These are phyloP conservation scores for Magnusiomyces paraingens DNA, from an alignment of 1,139 yeast species.

Conservation along the genomic window DNA sequence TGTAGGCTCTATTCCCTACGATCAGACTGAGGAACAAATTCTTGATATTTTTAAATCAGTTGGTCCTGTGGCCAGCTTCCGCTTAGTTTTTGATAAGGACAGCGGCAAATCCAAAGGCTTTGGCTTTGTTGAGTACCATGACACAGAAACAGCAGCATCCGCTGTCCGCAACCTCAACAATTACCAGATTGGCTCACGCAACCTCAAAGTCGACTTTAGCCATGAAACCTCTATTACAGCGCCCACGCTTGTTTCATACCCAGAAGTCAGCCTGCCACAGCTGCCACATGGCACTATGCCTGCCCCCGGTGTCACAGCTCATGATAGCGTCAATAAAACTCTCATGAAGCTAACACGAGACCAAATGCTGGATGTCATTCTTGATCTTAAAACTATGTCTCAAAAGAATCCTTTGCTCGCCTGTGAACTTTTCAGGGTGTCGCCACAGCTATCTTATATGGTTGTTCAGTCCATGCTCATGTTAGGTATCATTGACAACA, in stretches of 20 bases:
- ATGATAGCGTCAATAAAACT: slow-evolving; percentile 52
- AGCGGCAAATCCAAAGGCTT: slow-evolving; percentile 91
- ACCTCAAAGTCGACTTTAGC: slow-evolving; percentile 59
- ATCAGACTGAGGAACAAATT: slow-evolving; percentile 86
- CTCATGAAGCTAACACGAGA: slow-evolving; percentile 49
- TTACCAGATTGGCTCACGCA: slow-evolving; percentile 66
- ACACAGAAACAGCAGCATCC: slow-evolving; percentile 72
- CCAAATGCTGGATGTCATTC: slow-evolving; percentile 46
- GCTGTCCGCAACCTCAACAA: slow-evolving; percentile 87
- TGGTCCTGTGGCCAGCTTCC: slow-evolving; percentile 77
- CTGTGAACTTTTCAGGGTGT: slow-evolving; percentile 52
- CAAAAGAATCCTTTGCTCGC: slow-evolving; percentile 54
- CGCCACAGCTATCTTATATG: slow-evolving; percentile 82
- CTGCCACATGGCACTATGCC: slow-evolving; percentile 36
- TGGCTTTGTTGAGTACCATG: slow-evolving; percentile 78
- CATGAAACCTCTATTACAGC: slow-evolving; percentile 35
- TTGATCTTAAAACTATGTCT: slow-evolving; percentile 63
- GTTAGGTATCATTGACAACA: slow-evolving; percentile 46
- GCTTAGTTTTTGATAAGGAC: slow-evolving; percentile 75
- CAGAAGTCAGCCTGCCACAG: slow-evolving; percentile 22
- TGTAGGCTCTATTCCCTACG: slow-evolving; percentile 64
- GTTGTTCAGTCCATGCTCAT: slow-evolving; percentile 67
- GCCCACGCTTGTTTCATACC: slow-evolving; percentile 4
- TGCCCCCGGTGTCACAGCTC: slow-evolving; percentile 44
- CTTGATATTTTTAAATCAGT: slow-evolving; percentile 68